These are phyloP conservation scores for Penstemon barbatus DNA, from an alignment of 257 asterid genomes.

Conservation along the genomic window DNA sequence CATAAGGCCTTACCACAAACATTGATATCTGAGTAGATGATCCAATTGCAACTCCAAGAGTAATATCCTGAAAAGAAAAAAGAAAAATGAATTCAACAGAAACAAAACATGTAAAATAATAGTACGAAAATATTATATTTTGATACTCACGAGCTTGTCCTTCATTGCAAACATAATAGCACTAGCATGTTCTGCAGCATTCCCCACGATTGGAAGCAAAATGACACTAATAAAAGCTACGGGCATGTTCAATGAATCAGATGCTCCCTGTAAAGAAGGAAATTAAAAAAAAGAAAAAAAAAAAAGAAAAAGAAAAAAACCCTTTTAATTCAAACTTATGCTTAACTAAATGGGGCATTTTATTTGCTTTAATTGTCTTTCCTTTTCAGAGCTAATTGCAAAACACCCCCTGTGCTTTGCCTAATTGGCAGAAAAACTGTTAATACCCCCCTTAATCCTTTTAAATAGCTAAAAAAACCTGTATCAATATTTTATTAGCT, in stretches of 20 bases:
- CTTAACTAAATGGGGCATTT: too few species aligned
- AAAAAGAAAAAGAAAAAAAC: background rate
- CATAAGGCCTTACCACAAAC: constrained; percentile 74
- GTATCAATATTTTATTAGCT: too few species aligned
- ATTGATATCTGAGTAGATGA: constrained; percentile 98
- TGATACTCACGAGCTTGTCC: constrained; percentile 74
- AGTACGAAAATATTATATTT: background rate
- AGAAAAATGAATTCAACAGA: constrained; percentile 17
- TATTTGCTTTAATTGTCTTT: background rate
- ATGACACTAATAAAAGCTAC: constrained; percentile 86
- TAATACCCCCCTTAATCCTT: too few species aligned
- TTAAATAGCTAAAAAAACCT: too few species aligned
- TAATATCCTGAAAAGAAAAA: constrained; percentile 31
- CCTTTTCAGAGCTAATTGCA: background rate
- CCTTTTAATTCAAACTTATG: too few species aligned
- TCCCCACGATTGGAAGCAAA: constrained; percentile 93
- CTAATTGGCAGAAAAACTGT: too few species aligned
- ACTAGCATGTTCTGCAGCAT: constrained; percentile 97
- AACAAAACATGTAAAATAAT: constrained; percentile 6
- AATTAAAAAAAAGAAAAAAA: too few species aligned
- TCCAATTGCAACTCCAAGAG: constrained; percentile 95
- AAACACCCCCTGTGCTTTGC: too few species aligned
- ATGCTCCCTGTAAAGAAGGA: constrained; percentile 68
- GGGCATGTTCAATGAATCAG: constrained; percentile 84
- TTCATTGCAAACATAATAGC: constrained; percentile 99